Conservation (phyloP, 306 rosid genomes). For the Lagenaria siceraria region DNA sequence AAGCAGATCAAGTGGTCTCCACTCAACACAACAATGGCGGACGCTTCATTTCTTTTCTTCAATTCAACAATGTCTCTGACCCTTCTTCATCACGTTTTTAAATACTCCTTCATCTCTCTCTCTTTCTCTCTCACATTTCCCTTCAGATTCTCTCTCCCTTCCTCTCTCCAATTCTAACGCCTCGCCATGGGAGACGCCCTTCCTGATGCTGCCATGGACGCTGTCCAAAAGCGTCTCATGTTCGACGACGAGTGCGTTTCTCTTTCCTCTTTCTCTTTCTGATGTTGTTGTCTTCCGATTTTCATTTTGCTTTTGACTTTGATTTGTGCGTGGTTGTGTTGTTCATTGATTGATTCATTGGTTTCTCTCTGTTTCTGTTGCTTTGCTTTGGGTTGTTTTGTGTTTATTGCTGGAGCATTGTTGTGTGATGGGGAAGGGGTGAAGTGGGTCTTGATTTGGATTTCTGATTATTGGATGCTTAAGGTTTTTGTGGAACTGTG, state of each 20-base stretch:
- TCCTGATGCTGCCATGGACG: conserved; percentile 81
- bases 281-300: background rate
- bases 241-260: conserved; percentile 80
- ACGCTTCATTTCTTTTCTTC: background rate
- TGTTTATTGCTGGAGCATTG: background rate
- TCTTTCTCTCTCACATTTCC: background rate
- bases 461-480: background rate
- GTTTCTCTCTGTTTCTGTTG: background rate
- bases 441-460: background rate
- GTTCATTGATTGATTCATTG: too few relatives aligned
- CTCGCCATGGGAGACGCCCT: conserved; percentile 46
- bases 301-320: background rate
- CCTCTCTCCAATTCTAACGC: conserved; percentile 6
- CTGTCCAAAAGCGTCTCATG: conserved; percentile 97
- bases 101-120: background rate
- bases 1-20: background rate
- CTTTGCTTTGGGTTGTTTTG: background rate
- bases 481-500: background rate
- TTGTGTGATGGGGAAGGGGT: background rate
- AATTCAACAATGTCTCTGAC: background rate
- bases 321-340: background rate
- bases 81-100: background rate
- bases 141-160: conserved; percentile 24
- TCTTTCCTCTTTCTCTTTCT: background rate
- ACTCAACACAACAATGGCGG: conserved; percentile 2